Evolutionary conservation across 768 basidiomycete genomes (phyloP).

Genomic region (Mrakia gelida): DNA sequence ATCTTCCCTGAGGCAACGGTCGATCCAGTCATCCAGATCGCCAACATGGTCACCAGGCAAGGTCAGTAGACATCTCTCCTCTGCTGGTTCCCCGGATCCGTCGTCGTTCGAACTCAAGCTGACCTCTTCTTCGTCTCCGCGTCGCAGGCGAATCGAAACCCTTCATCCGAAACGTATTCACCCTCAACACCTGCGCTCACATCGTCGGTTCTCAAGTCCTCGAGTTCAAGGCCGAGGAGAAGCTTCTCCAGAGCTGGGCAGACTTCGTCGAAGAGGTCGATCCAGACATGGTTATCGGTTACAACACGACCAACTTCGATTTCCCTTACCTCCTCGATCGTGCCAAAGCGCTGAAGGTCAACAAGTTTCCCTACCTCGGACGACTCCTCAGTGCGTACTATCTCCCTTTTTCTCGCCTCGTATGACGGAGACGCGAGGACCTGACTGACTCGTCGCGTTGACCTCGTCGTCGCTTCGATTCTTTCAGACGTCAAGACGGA

Average conservation of each 20-base stretch:
- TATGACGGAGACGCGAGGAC: constrained; percentile 14
- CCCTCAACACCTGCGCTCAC: constrained; percentile 85
- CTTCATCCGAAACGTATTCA: constrained; percentile 94
- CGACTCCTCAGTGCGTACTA: constrained; percentile 61
- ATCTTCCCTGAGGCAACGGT: constrained; percentile 86
- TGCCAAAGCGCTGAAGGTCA: constrained; percentile 70
- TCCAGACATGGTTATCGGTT: constrained; percentile 93
- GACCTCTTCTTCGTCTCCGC: neutral
- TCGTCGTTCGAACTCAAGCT: too few species aligned
- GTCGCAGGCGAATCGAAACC: constrained; percentile 76
- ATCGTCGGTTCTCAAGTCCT: constrained; percentile 98
- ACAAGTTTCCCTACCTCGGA: constrained; percentile 68
- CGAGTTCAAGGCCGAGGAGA: constrained; percentile 66
- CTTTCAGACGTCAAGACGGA: constrained; percentile 65
- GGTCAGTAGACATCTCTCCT: constrained; percentile 52
- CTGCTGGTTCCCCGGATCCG: neutral
- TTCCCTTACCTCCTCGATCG: constrained; percentile 93
- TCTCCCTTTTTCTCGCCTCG: neutral
- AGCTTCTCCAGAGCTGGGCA: constrained; percentile 77
- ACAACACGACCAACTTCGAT: constrained; percentile 92
- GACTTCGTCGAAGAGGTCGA: constrained; percentile 85
- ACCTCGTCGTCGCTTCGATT: neutral
- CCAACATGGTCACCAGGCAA: constrained; percentile 97
- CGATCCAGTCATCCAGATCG: constrained; percentile 97
- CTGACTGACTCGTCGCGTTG: neutral